These are phyloP conservation scores for Ogataea methanolica DNA, from an alignment of 805 yeast genomes.

Conservation along the genomic window DNA sequence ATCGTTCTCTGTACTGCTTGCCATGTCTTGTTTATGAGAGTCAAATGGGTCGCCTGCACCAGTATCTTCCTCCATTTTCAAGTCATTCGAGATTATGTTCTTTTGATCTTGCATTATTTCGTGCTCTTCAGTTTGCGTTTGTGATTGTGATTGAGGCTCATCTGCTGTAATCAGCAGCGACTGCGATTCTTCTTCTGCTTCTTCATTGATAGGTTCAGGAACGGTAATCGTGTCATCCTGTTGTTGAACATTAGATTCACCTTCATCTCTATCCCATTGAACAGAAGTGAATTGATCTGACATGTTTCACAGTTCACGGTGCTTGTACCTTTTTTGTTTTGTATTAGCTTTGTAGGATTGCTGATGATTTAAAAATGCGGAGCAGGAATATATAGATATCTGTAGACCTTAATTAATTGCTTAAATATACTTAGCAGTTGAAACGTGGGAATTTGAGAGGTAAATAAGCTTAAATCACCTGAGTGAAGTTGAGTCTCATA, in stretches of 20 bases:
- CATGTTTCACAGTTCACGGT: slow-evolving; percentile 10
- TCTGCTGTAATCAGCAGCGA: background rate
- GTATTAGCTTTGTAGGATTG: no score
- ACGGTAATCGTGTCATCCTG: background rate
- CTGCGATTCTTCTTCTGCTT: slow-evolving; percentile 5
- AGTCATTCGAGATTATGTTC: slow-evolving; percentile 4
- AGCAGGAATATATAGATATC: no score
- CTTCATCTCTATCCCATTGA: slow-evolving; percentile 50
- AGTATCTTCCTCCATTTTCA: slow-evolving; percentile 1
- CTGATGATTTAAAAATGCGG: no score
- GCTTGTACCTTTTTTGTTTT: no score
- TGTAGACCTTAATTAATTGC: no score
- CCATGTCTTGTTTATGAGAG: background rate
- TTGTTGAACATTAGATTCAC: background rate
- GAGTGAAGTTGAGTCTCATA: no score
- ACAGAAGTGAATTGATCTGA: slow-evolving; percentile 51
- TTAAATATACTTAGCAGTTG: no score
- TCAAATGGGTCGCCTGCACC: background rate
- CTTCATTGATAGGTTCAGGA: slow-evolving; percentile 2
- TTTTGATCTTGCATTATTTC: background rate
- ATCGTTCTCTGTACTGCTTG: background rate
- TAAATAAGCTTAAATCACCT: no score
- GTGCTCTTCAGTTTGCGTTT: background rate
- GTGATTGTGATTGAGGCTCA: background rate
- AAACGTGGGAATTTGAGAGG: no score